Conservation (phyloP, 805 yeast genomes). For the Groenewaldozyma salmanticensis region DNA sequence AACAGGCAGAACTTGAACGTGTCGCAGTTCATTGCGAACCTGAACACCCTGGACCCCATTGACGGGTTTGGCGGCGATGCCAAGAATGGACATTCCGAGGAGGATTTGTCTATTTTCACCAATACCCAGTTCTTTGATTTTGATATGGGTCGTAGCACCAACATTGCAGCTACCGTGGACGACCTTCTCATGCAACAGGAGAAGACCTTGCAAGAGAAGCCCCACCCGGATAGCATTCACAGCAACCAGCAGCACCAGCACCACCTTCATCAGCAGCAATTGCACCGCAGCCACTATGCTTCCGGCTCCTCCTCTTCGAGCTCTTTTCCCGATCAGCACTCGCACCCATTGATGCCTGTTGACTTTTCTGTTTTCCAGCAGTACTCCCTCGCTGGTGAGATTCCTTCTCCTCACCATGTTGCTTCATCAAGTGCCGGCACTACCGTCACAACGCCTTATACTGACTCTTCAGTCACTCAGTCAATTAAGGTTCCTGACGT, state of each 20-base stretch:
- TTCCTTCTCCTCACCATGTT: slow-evolving; percentile 13
- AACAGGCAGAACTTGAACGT: slow-evolving; percentile 16
- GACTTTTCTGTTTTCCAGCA: slow-evolving; percentile 24
- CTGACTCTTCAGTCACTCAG: background rate
- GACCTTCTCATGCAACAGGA: slow-evolving; percentile 33
- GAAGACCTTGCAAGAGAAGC: slow-evolving; percentile 24
- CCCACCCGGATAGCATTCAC: slow-evolving; percentile 10
- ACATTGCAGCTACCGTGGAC: slow-evolving; percentile 32
- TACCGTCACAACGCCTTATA: background rate
- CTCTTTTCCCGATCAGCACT: slow-evolving; percentile 3
- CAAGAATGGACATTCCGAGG: slow-evolving; percentile 15
- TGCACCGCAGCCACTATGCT: slow-evolving; percentile 4
- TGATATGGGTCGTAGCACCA: slow-evolving; percentile 35
- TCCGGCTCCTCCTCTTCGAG: slow-evolving; percentile 1
- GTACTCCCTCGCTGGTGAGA: slow-evolving; percentile 26
- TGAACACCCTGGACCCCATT: slow-evolving; percentile 25
- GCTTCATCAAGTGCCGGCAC: background rate
- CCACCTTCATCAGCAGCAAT: slow-evolving; percentile 9
- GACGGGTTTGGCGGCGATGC: slow-evolving; percentile 8
- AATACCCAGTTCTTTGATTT: slow-evolving; percentile 36
- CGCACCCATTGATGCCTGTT: slow-evolving; percentile 7
- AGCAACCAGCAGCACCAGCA: slow-evolving; percentile 5
- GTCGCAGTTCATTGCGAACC: slow-evolving; percentile 25
- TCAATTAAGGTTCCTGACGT: background rate
- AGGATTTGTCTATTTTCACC: slow-evolving; percentile 32